These are phyloP conservation scores for Auriculariales sp. DNA, from an alignment of 768 basidiomycete species.

Conservation along the genomic window DNA sequence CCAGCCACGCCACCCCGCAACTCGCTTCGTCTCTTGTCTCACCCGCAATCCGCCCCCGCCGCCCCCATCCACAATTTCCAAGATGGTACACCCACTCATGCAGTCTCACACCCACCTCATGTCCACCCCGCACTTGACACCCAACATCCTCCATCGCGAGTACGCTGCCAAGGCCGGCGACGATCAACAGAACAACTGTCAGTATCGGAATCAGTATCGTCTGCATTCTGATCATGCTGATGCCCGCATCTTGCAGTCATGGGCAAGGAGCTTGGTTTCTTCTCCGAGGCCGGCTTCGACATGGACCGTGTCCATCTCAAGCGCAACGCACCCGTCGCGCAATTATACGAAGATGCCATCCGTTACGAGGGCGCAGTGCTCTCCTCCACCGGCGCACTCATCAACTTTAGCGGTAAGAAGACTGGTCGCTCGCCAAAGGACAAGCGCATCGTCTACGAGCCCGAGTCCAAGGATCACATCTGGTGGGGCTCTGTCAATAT, in stretches of 20 bases:
- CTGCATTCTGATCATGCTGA: constrained; percentile 41
- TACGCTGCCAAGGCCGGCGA: constrained; percentile 64
- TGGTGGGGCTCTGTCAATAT: constrained; percentile 99
- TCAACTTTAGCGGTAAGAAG: constrained; percentile 99
- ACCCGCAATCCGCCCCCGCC: too few species aligned
- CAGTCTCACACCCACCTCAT: constrained; percentile 7
- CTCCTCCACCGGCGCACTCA: constrained; percentile 87
- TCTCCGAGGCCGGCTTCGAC: constrained; percentile 98
- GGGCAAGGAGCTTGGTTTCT: constrained; percentile 87
- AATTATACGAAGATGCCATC: constrained; percentile 95
- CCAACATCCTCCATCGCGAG: constrained; percentile 77
- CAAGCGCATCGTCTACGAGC: constrained; percentile 98
- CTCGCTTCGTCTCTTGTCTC: too few species aligned
- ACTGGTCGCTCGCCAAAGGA: constrained; percentile 96
- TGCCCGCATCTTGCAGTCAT: constrained; percentile 57
- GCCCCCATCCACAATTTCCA: too few species aligned
- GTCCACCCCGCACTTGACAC: constrained; percentile 74
- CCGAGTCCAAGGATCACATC: constrained; percentile 88
- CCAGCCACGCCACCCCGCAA: too few species aligned
- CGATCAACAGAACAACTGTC: constrained; percentile 24
- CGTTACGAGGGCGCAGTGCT: constrained; percentile 98
- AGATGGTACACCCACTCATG: constrained; percentile 47
- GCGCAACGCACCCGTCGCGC: constrained; percentile 80
- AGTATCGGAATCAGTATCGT: constrained; percentile 13
- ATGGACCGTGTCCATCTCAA: constrained; percentile 95